Base-by-base conservation (phyloP, 1,284 basidiomycete genomes). In the Austroboletus rostrupii region DNA sequence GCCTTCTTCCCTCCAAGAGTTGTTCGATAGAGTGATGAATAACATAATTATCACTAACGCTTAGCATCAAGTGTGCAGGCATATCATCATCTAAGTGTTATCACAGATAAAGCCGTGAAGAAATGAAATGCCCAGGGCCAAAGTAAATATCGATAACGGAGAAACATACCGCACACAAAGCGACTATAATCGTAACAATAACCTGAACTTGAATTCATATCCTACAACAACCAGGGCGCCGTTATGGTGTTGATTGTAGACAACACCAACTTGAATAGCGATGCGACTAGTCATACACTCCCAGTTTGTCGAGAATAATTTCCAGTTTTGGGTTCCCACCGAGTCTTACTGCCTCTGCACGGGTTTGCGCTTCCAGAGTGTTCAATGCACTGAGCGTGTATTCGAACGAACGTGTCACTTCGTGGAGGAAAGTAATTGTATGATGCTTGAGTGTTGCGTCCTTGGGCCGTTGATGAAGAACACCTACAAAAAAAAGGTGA, bases 391-490 rank as follows among this genome's bases (percentile, higher is more conserved):
- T 59, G 7, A 78, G 68, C 0, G 86, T 89, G 62, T 90, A 91
- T 7, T 77, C 80, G 61, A 91, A 90, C 2, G 85, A 87, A 45
- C 76, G 72, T 0, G 89, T 90, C 33, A 76, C 71, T 17, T 80
- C 70, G 32, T 72, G 71, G 64, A 97, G 81, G 64, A 94, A 93
- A 5, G 79, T 71, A 46, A 96, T 90, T 1, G 83, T 79, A 61
- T 92, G 86, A 1, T 70, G 70, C 65, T 96, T 96, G 45, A 92
- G 75, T 0, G 85, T 86, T 0, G 83, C 79, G 0, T 85, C 87
- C 1, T 79, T 76, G 0, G 93, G 90, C 5, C 87, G 78, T 70
- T 94, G 92, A 62, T 92, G 89, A 10, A 96, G 78, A 11, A 94
- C 83, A 58, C 93, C 92, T 94, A 49, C 33, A 21, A 33, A 47